Conservation (phyloP, 2,329 filamentous ascomycete species). For the Endoconidiophora laricicola region DNA sequence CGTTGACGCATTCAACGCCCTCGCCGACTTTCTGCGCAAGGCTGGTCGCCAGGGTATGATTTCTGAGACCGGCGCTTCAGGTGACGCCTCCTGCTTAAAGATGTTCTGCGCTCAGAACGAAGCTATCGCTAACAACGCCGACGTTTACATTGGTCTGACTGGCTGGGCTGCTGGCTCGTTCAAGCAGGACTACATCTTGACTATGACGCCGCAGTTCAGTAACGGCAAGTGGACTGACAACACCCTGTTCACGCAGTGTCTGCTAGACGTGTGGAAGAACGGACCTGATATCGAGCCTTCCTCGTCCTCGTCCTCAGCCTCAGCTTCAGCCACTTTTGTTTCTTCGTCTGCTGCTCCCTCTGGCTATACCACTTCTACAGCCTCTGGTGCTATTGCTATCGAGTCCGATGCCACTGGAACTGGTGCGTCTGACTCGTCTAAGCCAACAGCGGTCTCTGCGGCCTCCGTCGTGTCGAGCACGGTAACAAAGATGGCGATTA, state of each 20-base stretch:
- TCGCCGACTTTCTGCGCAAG: slow-evolving; percentile 29
- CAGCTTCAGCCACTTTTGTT: not conserved
- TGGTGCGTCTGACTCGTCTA: no score
- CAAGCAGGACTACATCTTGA: slow-evolving; percentile 25
- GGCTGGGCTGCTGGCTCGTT: slow-evolving; percentile 31
- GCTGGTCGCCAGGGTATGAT: slow-evolving; percentile 28
- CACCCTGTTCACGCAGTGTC: slow-evolving; percentile 17
- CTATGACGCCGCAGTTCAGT: slow-evolving; percentile 24
- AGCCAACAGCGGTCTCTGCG: no score
- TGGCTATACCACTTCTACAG: not conserved
- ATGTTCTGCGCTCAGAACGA: slow-evolving; percentile 30
- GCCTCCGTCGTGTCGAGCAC: no score
- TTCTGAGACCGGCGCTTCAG: slow-evolving; percentile 31
- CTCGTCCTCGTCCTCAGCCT: not conserved
- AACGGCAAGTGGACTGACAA: slow-evolving; percentile 14
- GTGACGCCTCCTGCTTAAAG: slow-evolving; percentile 23
- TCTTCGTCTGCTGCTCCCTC: not conserved
- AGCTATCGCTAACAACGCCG: slow-evolving; percentile 29
- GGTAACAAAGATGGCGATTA: no score
- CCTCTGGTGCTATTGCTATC: not conserved
- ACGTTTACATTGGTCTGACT: slow-evolving; percentile 31
- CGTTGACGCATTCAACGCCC: slow-evolving; percentile 28
- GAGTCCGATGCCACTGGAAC: no score
- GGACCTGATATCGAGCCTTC: slow-evolving; percentile 1
- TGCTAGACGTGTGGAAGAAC: slow-evolving; percentile 15